A percentile compares a stretch with the other conserved stretches of the same genome.
These are phyloP conservation scores for Solanum hybrid DNA, from an alignment of 305 asterid species.

Conservation along the genomic window DNA sequence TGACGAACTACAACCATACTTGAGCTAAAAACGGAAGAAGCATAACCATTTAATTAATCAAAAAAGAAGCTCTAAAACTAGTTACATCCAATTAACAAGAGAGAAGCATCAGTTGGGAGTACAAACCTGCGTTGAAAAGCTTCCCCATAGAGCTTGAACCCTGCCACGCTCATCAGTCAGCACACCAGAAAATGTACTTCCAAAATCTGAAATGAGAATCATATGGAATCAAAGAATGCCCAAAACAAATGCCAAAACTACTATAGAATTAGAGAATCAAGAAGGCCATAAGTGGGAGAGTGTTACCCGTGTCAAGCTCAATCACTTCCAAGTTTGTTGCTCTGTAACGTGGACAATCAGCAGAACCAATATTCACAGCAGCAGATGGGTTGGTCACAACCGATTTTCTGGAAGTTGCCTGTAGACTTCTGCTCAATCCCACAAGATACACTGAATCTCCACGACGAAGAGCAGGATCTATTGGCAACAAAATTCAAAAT, in stretches of 20 bases:
- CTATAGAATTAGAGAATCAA: slow-evolving; percentile 7
- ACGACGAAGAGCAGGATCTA: slow-evolving; percentile 90
- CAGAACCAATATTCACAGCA: slow-evolving; percentile 82
- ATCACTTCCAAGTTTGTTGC: slow-evolving; percentile 99
- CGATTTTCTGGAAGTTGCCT: slow-evolving; percentile 94
- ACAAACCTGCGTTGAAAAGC: slow-evolving; percentile 93
- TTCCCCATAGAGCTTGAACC: slow-evolving; percentile 96
- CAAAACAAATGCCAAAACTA: not conserved
- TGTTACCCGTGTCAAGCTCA: slow-evolving; percentile 87
- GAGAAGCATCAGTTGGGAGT: slow-evolving; percentile 10
- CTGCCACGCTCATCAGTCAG: slow-evolving; percentile 90
- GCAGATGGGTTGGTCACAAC: slow-evolving; percentile 91
- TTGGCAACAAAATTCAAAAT: not conserved
- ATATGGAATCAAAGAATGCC: not conserved
- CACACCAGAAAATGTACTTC: slow-evolving; percentile 91
- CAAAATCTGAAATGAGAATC: slow-evolving; percentile 57
- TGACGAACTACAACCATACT: slow-evolving; percentile 68
- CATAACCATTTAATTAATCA: not conserved
- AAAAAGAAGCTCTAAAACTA: not conserved
- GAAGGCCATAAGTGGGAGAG: not conserved
- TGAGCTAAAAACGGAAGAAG: slow-evolving; percentile 44
- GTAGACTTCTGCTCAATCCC: slow-evolving; percentile 90
- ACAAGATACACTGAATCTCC: slow-evolving; percentile 95
- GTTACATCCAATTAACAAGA: not conserved
- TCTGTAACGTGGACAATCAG: slow-evolving; percentile 90